A percentile compares a stretch with the other conserved stretches of the same genome.
phyloP scores from a whole-genome alignment of 2,329 filamentous ascomycete genomes.

The Teratosphaeria zuluensis region DNA sequence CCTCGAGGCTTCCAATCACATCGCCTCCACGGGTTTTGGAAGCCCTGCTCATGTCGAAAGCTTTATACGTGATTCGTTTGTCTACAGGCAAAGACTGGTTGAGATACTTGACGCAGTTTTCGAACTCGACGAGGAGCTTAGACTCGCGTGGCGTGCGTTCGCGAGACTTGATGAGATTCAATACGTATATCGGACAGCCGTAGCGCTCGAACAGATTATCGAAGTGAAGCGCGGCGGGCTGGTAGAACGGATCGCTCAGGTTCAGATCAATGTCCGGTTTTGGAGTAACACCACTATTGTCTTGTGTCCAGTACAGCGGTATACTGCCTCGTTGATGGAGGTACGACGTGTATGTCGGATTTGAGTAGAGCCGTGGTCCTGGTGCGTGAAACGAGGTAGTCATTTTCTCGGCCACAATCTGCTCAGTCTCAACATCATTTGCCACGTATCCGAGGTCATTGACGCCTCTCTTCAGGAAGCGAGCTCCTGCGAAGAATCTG shows the following conservation, averaged over 20 bases:
- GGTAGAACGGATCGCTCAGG: constrained; percentile 92
- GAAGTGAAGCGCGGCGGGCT: constrained; percentile 85
- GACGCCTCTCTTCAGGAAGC: constrained; percentile 87
- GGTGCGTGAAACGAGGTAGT: constrained; percentile 95
- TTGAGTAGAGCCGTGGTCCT: constrained; percentile 74
- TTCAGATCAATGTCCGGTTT: constrained; percentile 95
- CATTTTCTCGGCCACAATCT: constrained; percentile 89
- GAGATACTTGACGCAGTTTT: constrained; percentile 77
- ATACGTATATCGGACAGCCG: constrained; percentile 78
- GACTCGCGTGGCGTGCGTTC: constrained; percentile 86
- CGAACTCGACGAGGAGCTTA: constrained; percentile 80
- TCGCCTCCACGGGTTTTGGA: constrained; percentile 86
- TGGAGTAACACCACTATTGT: constrained; percentile 86
- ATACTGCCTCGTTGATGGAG: constrained; percentile 96
- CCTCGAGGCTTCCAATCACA: constrained; percentile 84
- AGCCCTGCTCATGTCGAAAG: constrained; percentile 96
- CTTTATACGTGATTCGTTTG: constrained; percentile 84
- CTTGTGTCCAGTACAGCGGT: constrained; percentile 93
- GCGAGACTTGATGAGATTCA: constrained; percentile 79
- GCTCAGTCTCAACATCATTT: constrained; percentile 97
- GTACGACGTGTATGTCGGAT: constrained; percentile 88
- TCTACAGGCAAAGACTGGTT: constrained; percentile 82
- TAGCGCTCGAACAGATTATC: constrained; percentile 91
- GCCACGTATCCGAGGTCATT: constrained; percentile 95
- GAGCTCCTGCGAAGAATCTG: constrained; percentile 83